Evolutionary conservation across 371 early-diverging fungal genomes (phyloP), one percentile per base, ranked within the genome.

Genomic region (Fennellomyces sp.): DNA sequence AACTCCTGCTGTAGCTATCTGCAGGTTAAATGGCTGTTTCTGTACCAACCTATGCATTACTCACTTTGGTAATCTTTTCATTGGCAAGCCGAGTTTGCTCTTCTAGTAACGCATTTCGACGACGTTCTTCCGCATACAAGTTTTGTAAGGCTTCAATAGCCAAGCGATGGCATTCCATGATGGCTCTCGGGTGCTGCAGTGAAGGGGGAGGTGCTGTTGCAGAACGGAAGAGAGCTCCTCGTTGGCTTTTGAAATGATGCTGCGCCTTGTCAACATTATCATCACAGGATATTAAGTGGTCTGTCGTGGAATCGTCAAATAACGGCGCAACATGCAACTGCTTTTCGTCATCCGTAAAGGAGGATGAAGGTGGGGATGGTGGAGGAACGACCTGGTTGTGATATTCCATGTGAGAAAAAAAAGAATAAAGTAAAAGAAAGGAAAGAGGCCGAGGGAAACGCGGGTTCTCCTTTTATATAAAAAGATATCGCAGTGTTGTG

Each of bases 81-180:
- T 54, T 54, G 2, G 55, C 55, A 11, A 3, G 7, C 13, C 47
- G 13, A 17, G 48, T 33, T 26, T 56, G 45, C n/a, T 56, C 30
- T 13, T 45, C 48, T 47, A 47, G 26, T 5, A 1, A 25, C 8
- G 11, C 36, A 17, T 47, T 27, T 30, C 57, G n/a, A 8, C 33
- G 57, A 47, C 48, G 47, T 36, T 56, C 57, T 30, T 56, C 47
- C 15, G 39, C 57, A 35, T 45, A 56, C 17, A 56, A 31, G 12
- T 56, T 31, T 17, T 56, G 57, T 12, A 56, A 35, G 2, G 57
- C 57, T 47, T 56, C 57, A 23, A 56, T 47, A 30, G 57, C 57
- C 15, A 56, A 39, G 5, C 57, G 57, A 26, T 56, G 57, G 8
- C 33, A 33, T 21, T 56, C 47, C 26, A 56, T 56, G 8, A 56